phyloP scores from a whole-genome alignment of 2,329 filamentous ascomycete genomes.

The Polytolypa hystricis region DNA sequence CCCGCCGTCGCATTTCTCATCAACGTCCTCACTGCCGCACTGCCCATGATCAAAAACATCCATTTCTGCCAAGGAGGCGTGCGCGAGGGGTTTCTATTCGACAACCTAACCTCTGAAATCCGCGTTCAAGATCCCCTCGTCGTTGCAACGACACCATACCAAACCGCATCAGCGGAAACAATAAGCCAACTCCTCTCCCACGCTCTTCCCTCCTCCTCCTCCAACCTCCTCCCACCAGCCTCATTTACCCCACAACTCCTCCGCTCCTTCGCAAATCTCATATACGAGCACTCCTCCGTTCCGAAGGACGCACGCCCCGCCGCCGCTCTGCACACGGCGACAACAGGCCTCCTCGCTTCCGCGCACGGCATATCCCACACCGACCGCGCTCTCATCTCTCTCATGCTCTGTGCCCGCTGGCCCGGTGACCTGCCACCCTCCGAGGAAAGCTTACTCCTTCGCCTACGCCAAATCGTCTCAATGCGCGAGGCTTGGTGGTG shows the following conservation, averaged over 20 bases:
- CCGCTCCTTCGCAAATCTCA: conserved; percentile 47
- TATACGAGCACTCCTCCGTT: conserved; percentile 43
- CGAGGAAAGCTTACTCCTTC: conserved; percentile 44
- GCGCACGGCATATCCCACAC: conserved; percentile 65
- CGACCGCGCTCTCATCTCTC: conserved; percentile 57
- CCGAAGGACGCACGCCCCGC: conserved; percentile 49
- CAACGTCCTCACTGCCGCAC: conserved; percentile 56
- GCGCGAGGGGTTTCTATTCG: conserved; percentile 69
- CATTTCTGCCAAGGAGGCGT: conserved; percentile 84
- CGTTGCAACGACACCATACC: conserved; percentile 47
- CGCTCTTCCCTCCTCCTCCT: conserved; percentile 31
- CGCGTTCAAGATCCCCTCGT: conserved; percentile 57
- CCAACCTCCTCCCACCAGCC: conserved; percentile 23
- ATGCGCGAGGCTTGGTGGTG: conserved; percentile 53
- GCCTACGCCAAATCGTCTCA: conserved; percentile 44
- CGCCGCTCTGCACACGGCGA: conserved; percentile 60
- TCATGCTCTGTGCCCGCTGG: conserved; percentile 65
- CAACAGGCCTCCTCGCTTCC: conserved; percentile 54
- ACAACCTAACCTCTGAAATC: conserved; percentile 49
- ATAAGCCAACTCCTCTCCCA: conserved; percentile 40
- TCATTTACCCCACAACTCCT: conserved; percentile 39
- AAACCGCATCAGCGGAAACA: conserved; percentile 35
- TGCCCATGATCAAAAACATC: conserved; percentile 61
- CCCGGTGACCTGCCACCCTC: conserved; percentile 51
- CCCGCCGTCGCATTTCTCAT: conserved; percentile 73